These are phyloP conservation scores for Papilionanthe hybrid DNA, from an alignment of 116 monocot species.

Conservation along the genomic window DNA sequence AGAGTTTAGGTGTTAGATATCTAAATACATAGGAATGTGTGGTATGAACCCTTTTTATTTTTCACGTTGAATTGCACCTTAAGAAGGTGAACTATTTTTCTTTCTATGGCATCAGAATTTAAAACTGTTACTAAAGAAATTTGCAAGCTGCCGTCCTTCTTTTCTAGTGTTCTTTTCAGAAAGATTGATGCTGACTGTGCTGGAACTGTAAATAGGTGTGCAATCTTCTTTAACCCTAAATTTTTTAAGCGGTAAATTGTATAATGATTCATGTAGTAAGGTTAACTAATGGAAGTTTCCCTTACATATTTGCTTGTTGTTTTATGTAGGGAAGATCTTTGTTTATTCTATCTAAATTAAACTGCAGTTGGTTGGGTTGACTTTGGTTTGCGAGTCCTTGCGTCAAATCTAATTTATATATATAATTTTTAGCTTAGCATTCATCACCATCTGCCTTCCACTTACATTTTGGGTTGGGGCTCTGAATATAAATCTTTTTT, in stretches of 20 bases:
- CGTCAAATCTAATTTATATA: no score
- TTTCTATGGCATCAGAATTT: conserved; percentile 44
- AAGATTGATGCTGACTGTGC: conserved; percentile 54
- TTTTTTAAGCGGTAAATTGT: background rate
- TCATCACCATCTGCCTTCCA: no score
- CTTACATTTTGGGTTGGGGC: no score
- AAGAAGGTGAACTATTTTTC: conserved; percentile 6
- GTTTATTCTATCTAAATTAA: no score
- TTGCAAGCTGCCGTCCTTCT: conserved; percentile 90
- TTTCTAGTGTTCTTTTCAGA: conserved; percentile 72
- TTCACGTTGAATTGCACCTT: background rate
- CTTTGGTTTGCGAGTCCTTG: no score
- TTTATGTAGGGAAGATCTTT: no score
- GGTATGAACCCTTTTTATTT: background rate
- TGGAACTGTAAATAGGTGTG: conserved; percentile 69
- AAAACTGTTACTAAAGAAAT: conserved; percentile 71
- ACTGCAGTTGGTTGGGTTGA: background rate
- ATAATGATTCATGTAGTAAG: no score
- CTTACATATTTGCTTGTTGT: no score
- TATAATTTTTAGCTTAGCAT: no score
- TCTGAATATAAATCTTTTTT: background rate
- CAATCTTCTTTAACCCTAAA: background rate
- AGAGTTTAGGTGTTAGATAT: no score
- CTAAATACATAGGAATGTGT: no score
- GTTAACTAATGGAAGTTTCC: no score